Conservation (phyloP, 2,329 filamentous ascomycete genomes). For the Diplocarpon mali region DNA sequence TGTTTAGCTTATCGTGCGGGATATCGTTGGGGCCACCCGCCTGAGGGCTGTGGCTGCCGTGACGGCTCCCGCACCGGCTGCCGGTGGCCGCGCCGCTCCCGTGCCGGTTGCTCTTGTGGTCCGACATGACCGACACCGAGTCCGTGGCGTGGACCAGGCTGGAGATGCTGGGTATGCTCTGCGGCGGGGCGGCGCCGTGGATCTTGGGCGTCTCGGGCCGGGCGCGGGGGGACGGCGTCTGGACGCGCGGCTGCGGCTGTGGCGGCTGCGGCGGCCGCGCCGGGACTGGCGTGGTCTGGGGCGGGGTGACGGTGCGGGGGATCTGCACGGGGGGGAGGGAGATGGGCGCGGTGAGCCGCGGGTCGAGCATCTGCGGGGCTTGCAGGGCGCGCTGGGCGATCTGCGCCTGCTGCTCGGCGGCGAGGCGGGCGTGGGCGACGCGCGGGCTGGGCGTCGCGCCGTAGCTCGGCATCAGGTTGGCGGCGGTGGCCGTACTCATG, state of each 20-base stretch:
- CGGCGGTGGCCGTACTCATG: slow-evolving; percentile 21
- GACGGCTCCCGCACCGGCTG: slow-evolving; percentile 7
- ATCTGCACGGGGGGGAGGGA: slow-evolving; percentile 16
- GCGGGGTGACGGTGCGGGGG: slow-evolving; percentile 18
- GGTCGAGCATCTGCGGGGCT: slow-evolving; percentile 20
- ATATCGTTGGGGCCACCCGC: slow-evolving; percentile 37
- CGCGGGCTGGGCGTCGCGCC: slow-evolving; percentile 30
- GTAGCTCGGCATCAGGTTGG: slow-evolving; percentile 21
- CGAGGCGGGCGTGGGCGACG: slow-evolving; percentile 29
- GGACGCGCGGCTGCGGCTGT: slow-evolving; percentile 7
- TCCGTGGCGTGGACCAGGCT: slow-evolving; percentile 24
- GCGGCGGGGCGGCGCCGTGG: slow-evolving; percentile 19
- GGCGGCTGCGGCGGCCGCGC: not conserved
- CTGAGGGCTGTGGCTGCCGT: slow-evolving; percentile 30
- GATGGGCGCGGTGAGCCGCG: slow-evolving; percentile 13
- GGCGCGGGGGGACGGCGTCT: slow-evolving; percentile 14
- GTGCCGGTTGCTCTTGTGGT: slow-evolving; percentile 24
- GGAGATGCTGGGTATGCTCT: slow-evolving; percentile 26
- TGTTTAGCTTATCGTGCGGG: slow-evolving; percentile 42
- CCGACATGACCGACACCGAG: slow-evolving; percentile 21
- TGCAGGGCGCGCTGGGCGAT: slow-evolving; percentile 23
- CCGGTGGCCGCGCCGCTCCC: slow-evolving; percentile 20
- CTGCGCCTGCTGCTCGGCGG: slow-evolving; percentile 27
- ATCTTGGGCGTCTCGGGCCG: slow-evolving; percentile 13
- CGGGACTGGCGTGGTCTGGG: slow-evolving; percentile 3